Conservation (phyloP, 2,329 filamentous ascomycete species). For the Talaromyces sp. region DNA sequence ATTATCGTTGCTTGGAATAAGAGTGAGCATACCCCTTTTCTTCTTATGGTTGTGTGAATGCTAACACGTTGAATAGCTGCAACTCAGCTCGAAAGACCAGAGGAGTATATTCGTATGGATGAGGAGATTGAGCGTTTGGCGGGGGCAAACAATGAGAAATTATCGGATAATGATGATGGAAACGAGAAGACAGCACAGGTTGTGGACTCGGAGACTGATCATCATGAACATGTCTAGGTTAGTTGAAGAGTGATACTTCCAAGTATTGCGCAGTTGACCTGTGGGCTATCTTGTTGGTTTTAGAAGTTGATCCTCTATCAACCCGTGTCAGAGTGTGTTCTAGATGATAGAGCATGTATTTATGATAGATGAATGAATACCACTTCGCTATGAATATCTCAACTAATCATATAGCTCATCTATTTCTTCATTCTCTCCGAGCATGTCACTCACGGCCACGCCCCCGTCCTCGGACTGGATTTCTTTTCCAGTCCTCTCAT, state of each 20-base stretch:
- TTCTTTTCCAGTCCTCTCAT: background rate
- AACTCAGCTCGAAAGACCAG: slow-evolving; percentile 25
- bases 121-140: slow-evolving; percentile 22
- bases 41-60: background rate
- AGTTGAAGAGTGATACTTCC: background rate
- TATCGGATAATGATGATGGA: background rate
- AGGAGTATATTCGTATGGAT: slow-evolving; percentile 25
- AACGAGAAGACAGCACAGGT: background rate
- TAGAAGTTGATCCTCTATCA: background rate
- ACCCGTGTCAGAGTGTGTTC: background rate
- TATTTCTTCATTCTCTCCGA: too few relatives aligned
- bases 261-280: background rate
- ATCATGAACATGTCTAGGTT: slow-evolving; percentile 9
- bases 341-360: background rate
- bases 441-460: background rate
- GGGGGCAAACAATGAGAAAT: slow-evolving; percentile 4
- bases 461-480: background rate
- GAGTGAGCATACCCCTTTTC: slow-evolving; percentile 20
- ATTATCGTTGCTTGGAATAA: slow-evolving; percentile 26
- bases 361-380: background rate
- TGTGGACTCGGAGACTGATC: slow-evolving; percentile 5
- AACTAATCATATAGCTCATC: too few relatives aligned
- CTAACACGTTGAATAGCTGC: slow-evolving; percentile 18
- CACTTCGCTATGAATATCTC: too few relatives aligned
- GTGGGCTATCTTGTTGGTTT: background rate